Conservation (phyloP, 73 alveolate species). For the Uronychia binucleata region DNA sequence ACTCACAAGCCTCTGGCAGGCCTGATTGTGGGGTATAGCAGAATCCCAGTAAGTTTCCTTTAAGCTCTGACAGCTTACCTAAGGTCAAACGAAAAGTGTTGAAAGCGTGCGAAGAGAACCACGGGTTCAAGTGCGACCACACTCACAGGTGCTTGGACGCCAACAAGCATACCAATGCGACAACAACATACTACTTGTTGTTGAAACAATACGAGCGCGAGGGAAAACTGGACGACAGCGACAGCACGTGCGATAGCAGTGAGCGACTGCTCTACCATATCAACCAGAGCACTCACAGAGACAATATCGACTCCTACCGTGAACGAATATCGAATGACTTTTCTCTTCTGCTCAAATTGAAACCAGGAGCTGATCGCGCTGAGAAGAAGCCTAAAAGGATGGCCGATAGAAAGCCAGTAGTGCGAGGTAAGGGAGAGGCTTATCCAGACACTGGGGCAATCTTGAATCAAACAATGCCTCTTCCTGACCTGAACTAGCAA, state of each 20-base stretch:
- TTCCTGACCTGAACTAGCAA: not conserved
- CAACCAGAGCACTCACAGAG: not conserved
- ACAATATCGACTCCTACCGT: not conserved
- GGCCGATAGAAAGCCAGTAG: not conserved
- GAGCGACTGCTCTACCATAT: not conserved
- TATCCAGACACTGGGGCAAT: not conserved
- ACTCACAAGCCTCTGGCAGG: slow-evolving; percentile 37
- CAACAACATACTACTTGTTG: not conserved
- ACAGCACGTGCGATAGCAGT: not conserved
- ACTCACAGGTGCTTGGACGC: not conserved
- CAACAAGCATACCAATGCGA: not conserved
- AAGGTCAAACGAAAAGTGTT: not conserved
- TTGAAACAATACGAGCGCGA: not conserved
- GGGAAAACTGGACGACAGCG: not conserved
- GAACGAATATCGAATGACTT: not conserved
- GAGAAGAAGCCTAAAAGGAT: not conserved
- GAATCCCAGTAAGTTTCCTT: slow-evolving; percentile 67
- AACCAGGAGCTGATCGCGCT: not conserved
- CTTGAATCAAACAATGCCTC: not conserved
- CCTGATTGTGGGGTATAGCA: slow-evolving; percentile 77
- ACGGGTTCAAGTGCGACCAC: not conserved
- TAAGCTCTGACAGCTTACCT: no score
- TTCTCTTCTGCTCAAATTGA: not conserved
- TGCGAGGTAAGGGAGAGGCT: not conserved
- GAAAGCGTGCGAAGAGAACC: not conserved